Conservation (phyloP, 2,329 filamentous ascomycete species). For the Cytospora paraplurivora region DNA sequence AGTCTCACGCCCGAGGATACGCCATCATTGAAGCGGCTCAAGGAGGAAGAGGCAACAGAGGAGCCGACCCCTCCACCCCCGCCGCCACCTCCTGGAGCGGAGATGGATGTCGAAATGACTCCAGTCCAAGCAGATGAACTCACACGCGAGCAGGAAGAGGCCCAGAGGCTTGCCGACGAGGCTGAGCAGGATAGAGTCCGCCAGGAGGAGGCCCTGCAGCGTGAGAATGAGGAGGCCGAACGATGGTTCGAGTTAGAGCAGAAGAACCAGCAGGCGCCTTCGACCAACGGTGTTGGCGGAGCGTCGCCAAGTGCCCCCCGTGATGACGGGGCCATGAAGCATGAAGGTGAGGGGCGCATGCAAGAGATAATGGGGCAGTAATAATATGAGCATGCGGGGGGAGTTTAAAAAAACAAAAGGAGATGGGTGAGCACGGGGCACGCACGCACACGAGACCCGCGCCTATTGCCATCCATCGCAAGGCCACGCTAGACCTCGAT, state of each 20-base stretch:
- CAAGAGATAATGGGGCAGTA: slow-evolving; percentile 24
- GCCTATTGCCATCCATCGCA: not conserved
- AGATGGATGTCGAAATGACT: slow-evolving; percentile 46
- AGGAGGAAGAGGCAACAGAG: slow-evolving; percentile 48
- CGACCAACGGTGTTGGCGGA: slow-evolving; percentile 8
- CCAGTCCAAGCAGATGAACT: slow-evolving; percentile 54
- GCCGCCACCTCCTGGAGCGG: slow-evolving; percentile 47
- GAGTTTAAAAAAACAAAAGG: too few species aligned
- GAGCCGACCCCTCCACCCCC: slow-evolving; percentile 42
- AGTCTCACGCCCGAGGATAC: slow-evolving; percentile 55
- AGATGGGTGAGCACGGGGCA: slow-evolving; percentile 2
- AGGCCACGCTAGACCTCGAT: not conserved
- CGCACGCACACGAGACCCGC: slow-evolving; percentile 12
- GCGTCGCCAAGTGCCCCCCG: slow-evolving; percentile 5
- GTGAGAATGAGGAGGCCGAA: slow-evolving; percentile 44
- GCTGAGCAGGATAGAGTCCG: slow-evolving; percentile 39
- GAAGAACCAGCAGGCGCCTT: slow-evolving; percentile 32
- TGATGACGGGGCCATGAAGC: slow-evolving; percentile 15
- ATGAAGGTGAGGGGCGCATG: slow-evolving; percentile 14
- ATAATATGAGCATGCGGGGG: too few species aligned
- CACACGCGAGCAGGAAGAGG: slow-evolving; percentile 57
- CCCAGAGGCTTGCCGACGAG: slow-evolving; percentile 54
- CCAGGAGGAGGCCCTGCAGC: slow-evolving; percentile 41
- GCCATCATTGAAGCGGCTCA: slow-evolving; percentile 56
- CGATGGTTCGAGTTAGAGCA: slow-evolving; percentile 40